A percentile compares a stretch with the other conserved stretches of the same genome.
These are phyloP conservation scores for Botrytis squamosa DNA, from an alignment of 2,329 filamentous ascomycete species.

Conservation along the genomic window DNA sequence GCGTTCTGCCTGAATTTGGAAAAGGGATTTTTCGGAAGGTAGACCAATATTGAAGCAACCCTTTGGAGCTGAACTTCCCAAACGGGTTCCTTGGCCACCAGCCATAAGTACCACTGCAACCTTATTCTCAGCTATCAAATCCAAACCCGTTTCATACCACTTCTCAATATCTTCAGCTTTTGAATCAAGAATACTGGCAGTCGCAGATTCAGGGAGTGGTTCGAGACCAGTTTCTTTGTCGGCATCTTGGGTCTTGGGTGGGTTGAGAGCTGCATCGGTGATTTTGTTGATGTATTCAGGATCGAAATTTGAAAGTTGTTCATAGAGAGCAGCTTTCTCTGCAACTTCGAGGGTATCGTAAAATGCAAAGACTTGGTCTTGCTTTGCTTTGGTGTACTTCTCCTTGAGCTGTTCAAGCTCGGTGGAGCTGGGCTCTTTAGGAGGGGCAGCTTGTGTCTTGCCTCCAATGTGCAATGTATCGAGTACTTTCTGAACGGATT, in stretches of 20 bases:
- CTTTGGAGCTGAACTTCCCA: conserved; percentile 94
- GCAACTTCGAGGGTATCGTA: conserved; percentile 73
- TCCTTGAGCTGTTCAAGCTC: conserved; percentile 57
- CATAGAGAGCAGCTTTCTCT: conserved; percentile 76
- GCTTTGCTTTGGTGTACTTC: conserved; percentile 71
- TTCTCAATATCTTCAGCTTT: conserved; percentile 71
- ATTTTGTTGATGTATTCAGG: conserved; percentile 86
- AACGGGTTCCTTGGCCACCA: conserved; percentile 89
- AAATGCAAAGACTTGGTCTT: conserved; percentile 83
- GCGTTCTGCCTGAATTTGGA: conserved; percentile 95
- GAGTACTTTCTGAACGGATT: conserved; percentile 47
- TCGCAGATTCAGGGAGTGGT: conserved; percentile 82
- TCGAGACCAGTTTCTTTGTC: conserved; percentile 56
- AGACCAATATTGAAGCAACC: conserved; percentile 97
- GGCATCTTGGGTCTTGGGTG: conserved; percentile 56
- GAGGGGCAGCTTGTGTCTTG: conserved; percentile 33
- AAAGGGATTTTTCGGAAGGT: conserved; percentile 88
- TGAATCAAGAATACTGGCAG: conserved; percentile 89
- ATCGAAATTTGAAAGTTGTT: conserved; percentile 79
- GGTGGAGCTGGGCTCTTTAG: conserved; percentile 40
- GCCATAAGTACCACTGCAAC: conserved; percentile 93
- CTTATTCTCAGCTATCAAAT: conserved; percentile 65
- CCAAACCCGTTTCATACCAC: conserved; percentile 76
- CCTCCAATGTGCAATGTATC: conserved; percentile 46
- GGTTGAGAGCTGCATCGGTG: conserved; percentile 76